Percentiles rank a stretch among this genome's conserved stretches.
Evolutionary conservation across 1,139 yeast genomes (phyloP).

Genomic region (Yamadazyma oceani): DNA sequence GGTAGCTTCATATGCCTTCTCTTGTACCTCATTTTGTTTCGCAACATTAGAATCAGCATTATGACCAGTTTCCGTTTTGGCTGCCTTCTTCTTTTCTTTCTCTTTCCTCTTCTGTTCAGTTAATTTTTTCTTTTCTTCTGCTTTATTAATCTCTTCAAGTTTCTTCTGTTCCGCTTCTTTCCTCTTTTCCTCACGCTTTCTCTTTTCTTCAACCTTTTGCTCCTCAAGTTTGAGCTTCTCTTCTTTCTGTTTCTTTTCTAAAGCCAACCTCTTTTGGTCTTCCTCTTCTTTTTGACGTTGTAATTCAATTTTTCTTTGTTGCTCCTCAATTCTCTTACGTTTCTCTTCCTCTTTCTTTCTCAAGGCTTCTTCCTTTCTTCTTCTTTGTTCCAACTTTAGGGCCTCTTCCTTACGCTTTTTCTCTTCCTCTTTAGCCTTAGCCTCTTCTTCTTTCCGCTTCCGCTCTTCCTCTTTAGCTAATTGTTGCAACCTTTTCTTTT

Average conservation of each 20-base stretch:
- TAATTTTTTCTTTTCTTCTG: neutral
- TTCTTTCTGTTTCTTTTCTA: conserved; percentile 42
- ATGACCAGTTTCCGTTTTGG: neutral
- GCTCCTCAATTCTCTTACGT: conserved; percentile 42
- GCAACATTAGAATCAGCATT: neutral
- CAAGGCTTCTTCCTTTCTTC: conserved; percentile 49
- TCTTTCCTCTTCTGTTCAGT: neutral
- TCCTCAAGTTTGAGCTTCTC: conserved; percentile 54
- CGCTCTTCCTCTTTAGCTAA: conserved; percentile 77
- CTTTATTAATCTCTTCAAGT: neutral
- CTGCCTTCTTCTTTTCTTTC: conserved; percentile 2
- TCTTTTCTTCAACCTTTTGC: conserved; percentile 44
- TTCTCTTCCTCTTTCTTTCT: conserved; percentile 57
- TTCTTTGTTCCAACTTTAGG: conserved; percentile 43
- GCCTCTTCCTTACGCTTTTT: conserved; percentile 34
- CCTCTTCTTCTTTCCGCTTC: conserved; percentile 57
- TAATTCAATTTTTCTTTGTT: conserved; percentile 41
- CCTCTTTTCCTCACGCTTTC: conserved; percentile 19
- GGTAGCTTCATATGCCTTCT: neutral
- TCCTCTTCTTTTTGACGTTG: conserved; percentile 54
- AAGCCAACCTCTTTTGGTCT: too few species aligned
- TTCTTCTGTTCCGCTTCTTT: conserved; percentile 1
- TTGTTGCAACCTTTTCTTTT: conserved; percentile 69
- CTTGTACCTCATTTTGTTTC: neutral
- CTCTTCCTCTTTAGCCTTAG: conserved; percentile 36